phyloP scores from a whole-genome alignment of 306 rosid species.

The Rosa persica region DNA sequence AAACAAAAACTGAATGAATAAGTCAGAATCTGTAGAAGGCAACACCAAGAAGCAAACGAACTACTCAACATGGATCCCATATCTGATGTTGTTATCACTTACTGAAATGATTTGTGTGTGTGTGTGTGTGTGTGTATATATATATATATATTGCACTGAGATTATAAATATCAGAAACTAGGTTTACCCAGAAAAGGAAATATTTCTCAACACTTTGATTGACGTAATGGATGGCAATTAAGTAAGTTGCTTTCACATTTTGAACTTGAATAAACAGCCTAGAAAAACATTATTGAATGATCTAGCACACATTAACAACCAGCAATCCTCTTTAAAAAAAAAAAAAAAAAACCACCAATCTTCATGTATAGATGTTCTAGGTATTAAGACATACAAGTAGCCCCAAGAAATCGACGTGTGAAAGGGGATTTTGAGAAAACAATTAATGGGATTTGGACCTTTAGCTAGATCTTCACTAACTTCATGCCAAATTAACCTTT shows the following conservation, averaged over 20 bases:
- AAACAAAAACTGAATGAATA: neutral
- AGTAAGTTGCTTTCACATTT: neutral
- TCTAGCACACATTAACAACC: neutral
- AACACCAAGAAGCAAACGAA: constrained; percentile 8
- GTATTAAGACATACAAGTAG: neutral
- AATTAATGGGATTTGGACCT: neutral
- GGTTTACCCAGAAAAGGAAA: neutral
- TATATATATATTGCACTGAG: neutral
- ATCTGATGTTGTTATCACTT: neutral
- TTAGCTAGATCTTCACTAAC: neutral
- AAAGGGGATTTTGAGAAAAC: neutral
- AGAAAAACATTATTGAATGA: neutral
- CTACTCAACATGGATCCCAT: constrained; percentile 9
- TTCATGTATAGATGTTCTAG: neutral
- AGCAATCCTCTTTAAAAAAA: no score
- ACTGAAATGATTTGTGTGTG: neutral
- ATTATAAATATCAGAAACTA: neutral
- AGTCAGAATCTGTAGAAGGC: neutral
- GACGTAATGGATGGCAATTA: neutral
- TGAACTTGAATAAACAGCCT: neutral
- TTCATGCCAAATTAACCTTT: neutral
- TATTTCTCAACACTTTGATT: neutral
- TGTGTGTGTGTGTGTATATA: no score
- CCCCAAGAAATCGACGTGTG: neutral
- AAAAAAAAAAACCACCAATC: no score